Evolutionary conservation across 2,329 filamentous ascomycete species (phyloP).

Genomic region (Penicillium concentricum): DNA sequence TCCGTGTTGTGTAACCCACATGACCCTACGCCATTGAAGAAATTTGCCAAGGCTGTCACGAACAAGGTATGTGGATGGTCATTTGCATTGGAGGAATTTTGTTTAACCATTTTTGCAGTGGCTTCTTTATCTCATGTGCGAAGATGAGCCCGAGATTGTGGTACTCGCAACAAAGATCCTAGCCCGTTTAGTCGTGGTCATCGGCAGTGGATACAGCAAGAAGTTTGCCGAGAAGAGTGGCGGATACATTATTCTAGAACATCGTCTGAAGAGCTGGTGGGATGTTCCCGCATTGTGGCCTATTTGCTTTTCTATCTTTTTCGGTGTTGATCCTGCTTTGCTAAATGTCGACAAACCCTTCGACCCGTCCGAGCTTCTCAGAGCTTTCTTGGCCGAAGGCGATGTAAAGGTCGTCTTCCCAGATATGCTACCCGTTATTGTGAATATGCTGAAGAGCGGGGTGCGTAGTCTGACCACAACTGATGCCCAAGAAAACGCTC

Average conservation of each 20-base stretch:
- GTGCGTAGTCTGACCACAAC: conserved; percentile 64
- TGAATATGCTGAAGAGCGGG: conserved; percentile 82
- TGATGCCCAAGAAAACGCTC: conserved; percentile 45
- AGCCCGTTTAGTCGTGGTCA: conserved; percentile 75
- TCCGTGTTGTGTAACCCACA: conserved; percentile 73
- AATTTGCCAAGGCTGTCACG: conserved; percentile 90
- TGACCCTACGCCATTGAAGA: conserved; percentile 69
- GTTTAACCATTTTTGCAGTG: conserved; percentile 55
- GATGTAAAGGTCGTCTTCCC: conserved; percentile 68
- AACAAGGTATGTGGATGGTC: conserved; percentile 67
- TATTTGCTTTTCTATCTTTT: conserved; percentile 82
- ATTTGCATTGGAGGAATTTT: neutral
- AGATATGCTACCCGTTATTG: conserved; percentile 76
- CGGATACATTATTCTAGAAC: conserved; percentile 82
- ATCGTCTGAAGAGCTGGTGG: conserved; percentile 85
- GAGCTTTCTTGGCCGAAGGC: conserved; percentile 63
- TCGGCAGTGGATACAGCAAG: conserved; percentile 75
- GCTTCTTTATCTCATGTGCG: conserved; percentile 86
- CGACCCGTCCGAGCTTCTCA: conserved; percentile 70
- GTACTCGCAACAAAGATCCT: conserved; percentile 79
- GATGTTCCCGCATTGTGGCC: conserved; percentile 80
- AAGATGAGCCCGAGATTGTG: conserved; percentile 80
- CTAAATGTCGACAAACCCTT: conserved; percentile 72
- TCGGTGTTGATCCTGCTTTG: conserved; percentile 75
- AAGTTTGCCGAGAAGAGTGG: conserved; percentile 86